These are phyloP conservation scores for Scedosporium dehoogii DNA, from an alignment of 2,329 filamentous ascomycete species.

Conservation along the genomic window DNA sequence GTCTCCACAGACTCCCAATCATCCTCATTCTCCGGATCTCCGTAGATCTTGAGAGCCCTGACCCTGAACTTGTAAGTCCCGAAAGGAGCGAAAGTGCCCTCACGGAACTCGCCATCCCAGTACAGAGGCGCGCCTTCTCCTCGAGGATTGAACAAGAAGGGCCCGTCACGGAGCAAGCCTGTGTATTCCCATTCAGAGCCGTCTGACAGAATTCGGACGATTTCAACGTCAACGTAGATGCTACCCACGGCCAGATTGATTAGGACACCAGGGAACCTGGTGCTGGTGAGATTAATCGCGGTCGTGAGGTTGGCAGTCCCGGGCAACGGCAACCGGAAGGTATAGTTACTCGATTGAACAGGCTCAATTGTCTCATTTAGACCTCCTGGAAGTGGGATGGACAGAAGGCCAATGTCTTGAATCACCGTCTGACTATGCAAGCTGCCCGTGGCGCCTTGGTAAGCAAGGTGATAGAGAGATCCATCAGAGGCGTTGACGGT, in stretches of 20 bases:
- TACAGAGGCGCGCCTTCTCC: constrained; percentile 14
- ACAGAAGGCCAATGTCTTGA: constrained; percentile 7
- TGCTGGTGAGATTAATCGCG: constrained; percentile 14
- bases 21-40: constrained; percentile 28
- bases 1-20: constrained; percentile 39
- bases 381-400: not conserved
- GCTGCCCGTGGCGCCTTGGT: constrained; percentile 25
- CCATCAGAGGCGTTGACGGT: constrained; percentile 26
- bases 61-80: constrained; percentile 41
- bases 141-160: constrained; percentile 9
- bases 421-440: constrained; percentile 24
- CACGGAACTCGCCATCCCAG: constrained; percentile 38
- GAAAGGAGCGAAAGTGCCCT: constrained; percentile 35
- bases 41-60: constrained; percentile 40
- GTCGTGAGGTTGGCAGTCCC: constrained; percentile 21
- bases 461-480: constrained; percentile 26
- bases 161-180: not conserved
- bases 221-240: constrained; percentile 29
- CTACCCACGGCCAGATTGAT: constrained; percentile 35
- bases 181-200: not conserved
- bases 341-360: not conserved
- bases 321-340: constrained; percentile 30
- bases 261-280: constrained; percentile 26
- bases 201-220: constrained; percentile 25
- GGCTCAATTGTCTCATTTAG: not conserved